phyloP scores from a whole-genome alignment of 2,329 filamentous ascomycete species.

The Camillea tinctor region DNA sequence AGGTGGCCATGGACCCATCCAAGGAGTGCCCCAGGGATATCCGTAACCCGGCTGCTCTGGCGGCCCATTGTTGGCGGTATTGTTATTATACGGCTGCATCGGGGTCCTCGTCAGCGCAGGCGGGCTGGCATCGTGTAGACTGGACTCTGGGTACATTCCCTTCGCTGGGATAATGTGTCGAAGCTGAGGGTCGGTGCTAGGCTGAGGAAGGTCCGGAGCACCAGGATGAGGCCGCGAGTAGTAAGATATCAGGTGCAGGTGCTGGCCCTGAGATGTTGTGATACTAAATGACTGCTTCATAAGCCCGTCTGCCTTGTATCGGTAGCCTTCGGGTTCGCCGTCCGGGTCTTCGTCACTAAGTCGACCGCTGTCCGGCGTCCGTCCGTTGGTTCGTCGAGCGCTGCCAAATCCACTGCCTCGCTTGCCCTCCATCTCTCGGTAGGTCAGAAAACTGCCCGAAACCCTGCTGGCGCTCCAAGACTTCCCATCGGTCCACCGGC shows the following conservation, averaged over 20 bases:
- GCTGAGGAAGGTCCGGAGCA: slow-evolving; percentile 72
- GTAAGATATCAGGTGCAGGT: slow-evolving; percentile 97
- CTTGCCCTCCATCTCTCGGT: slow-evolving; percentile 98
- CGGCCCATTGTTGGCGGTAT: slow-evolving; percentile 4
- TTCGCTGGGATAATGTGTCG: slow-evolving; percentile 83
- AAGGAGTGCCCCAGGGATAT: slow-evolving; percentile 40
- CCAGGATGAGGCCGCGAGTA: slow-evolving; percentile 79
- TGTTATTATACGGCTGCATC: slow-evolving; percentile 50
- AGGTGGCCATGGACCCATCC: slow-evolving; percentile 35
- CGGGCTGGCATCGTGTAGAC: slow-evolving; percentile 78
- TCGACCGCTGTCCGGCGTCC: slow-evolving; percentile 79
- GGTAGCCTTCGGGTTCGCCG: slow-evolving; percentile 83
- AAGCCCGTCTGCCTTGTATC: slow-evolving; percentile 92
- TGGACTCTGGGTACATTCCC: slow-evolving; percentile 97
- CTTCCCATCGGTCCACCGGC: slow-evolving; percentile 97
- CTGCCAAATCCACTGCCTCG: slow-evolving; percentile 73
- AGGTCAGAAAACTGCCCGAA: slow-evolving; percentile 95
- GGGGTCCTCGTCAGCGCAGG: slow-evolving; percentile 78
- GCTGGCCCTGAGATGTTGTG: slow-evolving; percentile 82
- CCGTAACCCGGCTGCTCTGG: slow-evolving; percentile 36
- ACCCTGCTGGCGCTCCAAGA: slow-evolving; percentile 98
- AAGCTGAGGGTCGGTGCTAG: slow-evolving; percentile 75
- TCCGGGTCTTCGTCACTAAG: slow-evolving; percentile 84
- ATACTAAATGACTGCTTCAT: slow-evolving; percentile 99
- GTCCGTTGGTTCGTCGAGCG: slow-evolving; percentile 59